A percentile compares a stretch with the other conserved stretches of the same genome.
Conservation (phyloP, 164 flowering plant species). For the Magnolia changhungtana region DNA sequence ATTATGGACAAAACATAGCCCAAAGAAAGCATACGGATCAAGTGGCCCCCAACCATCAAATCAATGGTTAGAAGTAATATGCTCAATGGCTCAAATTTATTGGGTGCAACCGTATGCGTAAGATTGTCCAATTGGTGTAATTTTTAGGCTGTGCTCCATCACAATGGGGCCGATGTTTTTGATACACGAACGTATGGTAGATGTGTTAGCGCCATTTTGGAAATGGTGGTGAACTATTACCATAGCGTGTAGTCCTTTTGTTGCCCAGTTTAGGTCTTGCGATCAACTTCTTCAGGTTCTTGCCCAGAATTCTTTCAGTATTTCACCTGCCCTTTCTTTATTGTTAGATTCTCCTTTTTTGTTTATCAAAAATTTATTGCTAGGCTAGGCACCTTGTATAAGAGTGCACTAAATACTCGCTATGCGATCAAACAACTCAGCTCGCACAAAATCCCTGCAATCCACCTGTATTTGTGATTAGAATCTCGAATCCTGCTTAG, state of each 20-base stretch:
- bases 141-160: neutral
- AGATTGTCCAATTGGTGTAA: neutral
- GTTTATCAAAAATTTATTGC: neutral
- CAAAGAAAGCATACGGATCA: neutral
- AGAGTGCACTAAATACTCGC: too few relatives aligned
- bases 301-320: neutral
- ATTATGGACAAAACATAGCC: neutral
- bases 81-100: neutral
- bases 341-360: neutral
- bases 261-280: neutral
- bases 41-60: neutral
- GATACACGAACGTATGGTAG: neutral
- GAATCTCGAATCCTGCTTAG: neutral
- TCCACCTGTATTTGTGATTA: neutral
- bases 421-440: neutral
- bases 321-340: neutral
- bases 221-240: neutral
- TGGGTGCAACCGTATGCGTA: neutral
- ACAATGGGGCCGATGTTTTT: neutral
- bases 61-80: neutral
- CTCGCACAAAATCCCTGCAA: neutral
- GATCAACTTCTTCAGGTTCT: too few relatives aligned
- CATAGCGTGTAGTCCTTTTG: neutral
- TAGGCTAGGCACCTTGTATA: too few relatives aligned
- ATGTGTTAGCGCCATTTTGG: neutral